Conservation (phyloP, 192 early-diverging fungal species). For the Diversispora epigaea region DNA sequence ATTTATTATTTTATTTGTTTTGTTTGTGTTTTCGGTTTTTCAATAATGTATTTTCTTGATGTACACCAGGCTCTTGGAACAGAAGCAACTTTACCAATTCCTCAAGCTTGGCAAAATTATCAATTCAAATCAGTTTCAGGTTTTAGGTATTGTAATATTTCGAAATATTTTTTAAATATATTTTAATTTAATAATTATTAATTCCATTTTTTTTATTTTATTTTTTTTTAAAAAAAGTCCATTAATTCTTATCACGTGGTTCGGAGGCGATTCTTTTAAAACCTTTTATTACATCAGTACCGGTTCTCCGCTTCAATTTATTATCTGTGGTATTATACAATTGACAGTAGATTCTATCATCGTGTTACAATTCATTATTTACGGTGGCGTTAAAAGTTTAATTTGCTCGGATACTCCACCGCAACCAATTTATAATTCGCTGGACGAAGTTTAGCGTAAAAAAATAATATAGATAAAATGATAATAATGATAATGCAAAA, state of each 20-base stretch:
- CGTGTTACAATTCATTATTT: constrained; percentile 52
- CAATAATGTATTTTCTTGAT: constrained; percentile 1
- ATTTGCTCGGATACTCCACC: not conserved
- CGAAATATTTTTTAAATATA: not conserved
- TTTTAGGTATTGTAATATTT: constrained; percentile 38
- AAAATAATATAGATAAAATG: too few species aligned
- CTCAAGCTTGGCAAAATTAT: constrained; percentile 53
- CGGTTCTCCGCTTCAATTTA: constrained; percentile 51
- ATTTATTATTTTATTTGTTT: not conserved
- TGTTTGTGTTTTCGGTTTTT: not conserved
- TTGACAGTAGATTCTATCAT: constrained; percentile 53
- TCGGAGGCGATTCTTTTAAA: constrained; percentile 58
- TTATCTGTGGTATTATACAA: constrained; percentile 56
- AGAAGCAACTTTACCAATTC: constrained; percentile 56
- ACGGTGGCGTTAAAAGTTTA: constrained; percentile 7
- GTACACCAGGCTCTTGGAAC: constrained; percentile 46
- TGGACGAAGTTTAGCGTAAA: constrained; percentile 1
- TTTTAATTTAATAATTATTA: not conserved
- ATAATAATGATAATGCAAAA: too few species aligned
- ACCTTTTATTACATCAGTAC: constrained; percentile 56
- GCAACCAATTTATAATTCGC: constrained; percentile 22
- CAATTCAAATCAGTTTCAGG: constrained; percentile 47
- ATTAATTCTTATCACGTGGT: constrained; percentile 47
- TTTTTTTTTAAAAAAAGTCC: constrained; percentile 22
- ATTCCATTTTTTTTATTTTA: not conserved